Evolutionary conservation across 306 rosid species (phyloP), one percentile per base, ranked within the genome.

Genomic region (Vachellia pachyceras): DNA sequence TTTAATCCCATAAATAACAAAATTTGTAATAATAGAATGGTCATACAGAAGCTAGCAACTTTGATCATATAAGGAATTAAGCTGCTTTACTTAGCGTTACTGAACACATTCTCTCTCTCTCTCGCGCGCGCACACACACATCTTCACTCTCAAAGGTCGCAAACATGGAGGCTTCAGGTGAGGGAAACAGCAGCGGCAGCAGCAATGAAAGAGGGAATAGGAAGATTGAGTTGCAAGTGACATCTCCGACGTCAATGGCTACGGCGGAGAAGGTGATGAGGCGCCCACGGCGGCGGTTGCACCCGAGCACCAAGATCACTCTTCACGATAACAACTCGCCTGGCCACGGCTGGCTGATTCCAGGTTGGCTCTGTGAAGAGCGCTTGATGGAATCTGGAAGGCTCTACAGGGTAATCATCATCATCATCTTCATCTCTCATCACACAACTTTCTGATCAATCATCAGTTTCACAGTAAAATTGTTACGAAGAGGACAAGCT

Each of bases 341-440:
- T 0, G 64, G 72, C 7, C 67, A 54, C 44, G 65, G 45, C 8
- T 75, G 80, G 84, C 9, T 81, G 10, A 69, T 81, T 13, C 77
- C 80, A 0, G 80, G 77, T 6, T 81, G 84, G 84, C 20, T 81
- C 0, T 75, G 35, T 0, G 76, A 81, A 57, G 77, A 81, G 66
- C 76, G 76, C 0, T 63, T 67, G 10, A 81, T 81, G 84, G 3
- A 14, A 6, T n/a, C 52, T 20, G 77, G 80, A 17, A 81, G 76
- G 42, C 33, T 81, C 0, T 81, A 75, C 3, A 67, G 64, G 84
- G 84, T 81, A 80, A 65, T 36, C n/a, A 17, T 7, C 13, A 15
- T 36, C 17, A 63, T n/a, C n/a, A n/a, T n/a, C n/a, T n/a, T 6
- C 33, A 29, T 29, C 33, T 29, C 6, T 20, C 14, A 23, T 10